Conservation (phyloP, 768 basidiomycete genomes). For the Mycena maculata region DNA sequence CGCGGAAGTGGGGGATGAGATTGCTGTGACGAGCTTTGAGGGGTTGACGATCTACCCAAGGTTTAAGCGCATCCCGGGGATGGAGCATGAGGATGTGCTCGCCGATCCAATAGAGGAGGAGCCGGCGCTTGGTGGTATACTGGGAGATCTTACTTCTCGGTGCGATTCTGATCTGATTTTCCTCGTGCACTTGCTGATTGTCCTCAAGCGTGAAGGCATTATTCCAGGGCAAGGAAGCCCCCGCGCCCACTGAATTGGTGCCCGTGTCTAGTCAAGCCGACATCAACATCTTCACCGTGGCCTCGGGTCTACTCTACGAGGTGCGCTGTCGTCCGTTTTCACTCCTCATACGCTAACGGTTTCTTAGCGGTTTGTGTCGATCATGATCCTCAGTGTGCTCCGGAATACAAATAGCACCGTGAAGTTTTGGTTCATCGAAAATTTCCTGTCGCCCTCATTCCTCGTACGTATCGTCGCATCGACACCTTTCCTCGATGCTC, state of each 20-base stretch:
- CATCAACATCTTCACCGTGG: conserved; percentile 99
- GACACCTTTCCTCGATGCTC: not conserved
- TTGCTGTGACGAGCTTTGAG: conserved; percentile 90
- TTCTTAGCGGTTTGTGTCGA: conserved; percentile 90
- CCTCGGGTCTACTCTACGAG: conserved; percentile 96
- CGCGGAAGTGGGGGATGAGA: conserved; percentile 73
- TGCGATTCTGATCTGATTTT: conserved; percentile 43
- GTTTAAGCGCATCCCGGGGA: conserved; percentile 74
- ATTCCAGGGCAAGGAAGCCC: conserved; percentile 49
- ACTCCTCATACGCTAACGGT: conserved; percentile 19
- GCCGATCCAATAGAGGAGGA: conserved; percentile 52
- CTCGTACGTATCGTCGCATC: conserved; percentile 62
- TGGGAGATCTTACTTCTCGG: conserved; percentile 65
- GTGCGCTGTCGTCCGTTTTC: conserved; percentile 52
- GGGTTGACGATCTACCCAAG: conserved; percentile 91
- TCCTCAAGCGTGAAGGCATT: conserved; percentile 58
- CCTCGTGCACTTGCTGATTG: conserved; percentile 34
- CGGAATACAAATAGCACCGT: conserved; percentile 94
- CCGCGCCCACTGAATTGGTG: conserved; percentile 35
- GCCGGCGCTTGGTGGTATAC: conserved; percentile 46
- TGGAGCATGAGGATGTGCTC: conserved; percentile 87
- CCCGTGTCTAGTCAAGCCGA: conserved; percentile 71
- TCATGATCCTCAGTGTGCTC: conserved; percentile 97
- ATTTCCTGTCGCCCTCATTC: conserved; percentile 98
- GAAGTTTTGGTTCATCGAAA: conserved; percentile 99